Percentiles rank a stretch among this genome's conserved stretches.
phyloP scores from a whole-genome alignment of 306 rosid species.

The Acacia acuminata region DNA sequence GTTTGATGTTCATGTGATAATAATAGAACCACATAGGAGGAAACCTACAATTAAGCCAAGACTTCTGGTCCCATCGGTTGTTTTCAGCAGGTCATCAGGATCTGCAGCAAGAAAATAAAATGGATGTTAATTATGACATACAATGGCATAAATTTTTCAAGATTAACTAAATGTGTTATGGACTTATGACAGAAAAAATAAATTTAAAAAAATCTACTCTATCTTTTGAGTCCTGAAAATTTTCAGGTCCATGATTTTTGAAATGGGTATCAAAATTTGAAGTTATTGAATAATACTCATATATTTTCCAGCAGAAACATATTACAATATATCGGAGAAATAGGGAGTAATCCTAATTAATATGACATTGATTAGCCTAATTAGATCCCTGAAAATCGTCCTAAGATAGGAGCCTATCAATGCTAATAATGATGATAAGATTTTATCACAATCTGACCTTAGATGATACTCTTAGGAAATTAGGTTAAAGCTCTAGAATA shows the following conservation, averaged over 20 bases:
- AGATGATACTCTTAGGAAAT: no score
- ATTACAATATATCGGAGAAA: no score
- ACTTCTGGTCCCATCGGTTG: constrained; percentile 75
- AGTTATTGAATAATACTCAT: no score
- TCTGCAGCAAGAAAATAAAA: constrained; percentile 41
- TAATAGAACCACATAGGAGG: constrained; percentile 11
- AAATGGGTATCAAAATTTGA: not conserved
- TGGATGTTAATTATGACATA: constrained; percentile 6
- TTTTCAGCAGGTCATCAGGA: constrained; percentile 74
- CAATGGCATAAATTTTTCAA: not conserved
- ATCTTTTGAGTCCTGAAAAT: not conserved
- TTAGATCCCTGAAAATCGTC: no score
- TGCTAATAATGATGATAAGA: no score
- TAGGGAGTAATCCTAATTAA: no score
- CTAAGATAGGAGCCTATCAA: no score
- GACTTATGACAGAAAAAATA: not conserved
- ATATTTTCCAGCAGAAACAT: no score
- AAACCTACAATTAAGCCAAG: constrained; percentile 73
- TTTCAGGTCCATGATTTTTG: not conserved
- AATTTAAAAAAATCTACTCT: not conserved
- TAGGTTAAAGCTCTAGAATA: no score
- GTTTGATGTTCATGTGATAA: constrained; percentile 7
- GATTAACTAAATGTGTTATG: not conserved
- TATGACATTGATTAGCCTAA: no score
- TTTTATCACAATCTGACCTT: no score